phyloP scores from a whole-genome alignment of 345 rosid species.

The Gossypium arboreum region DNA sequence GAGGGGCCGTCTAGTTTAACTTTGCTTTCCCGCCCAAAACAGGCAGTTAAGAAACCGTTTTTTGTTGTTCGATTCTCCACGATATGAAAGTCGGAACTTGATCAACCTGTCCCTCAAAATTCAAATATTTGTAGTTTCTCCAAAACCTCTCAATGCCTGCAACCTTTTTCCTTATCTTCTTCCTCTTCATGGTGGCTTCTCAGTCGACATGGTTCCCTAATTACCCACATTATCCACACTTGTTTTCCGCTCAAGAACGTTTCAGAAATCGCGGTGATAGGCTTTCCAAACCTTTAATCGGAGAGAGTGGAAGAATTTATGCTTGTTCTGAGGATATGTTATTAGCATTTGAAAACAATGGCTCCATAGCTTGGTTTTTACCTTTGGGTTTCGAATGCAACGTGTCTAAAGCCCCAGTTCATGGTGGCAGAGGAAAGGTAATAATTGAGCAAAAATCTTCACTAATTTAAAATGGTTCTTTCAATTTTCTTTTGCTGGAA shows the following conservation, averaged over 20 bases:
- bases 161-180: conserved; percentile 8
- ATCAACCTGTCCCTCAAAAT: neutral
- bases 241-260: conserved; percentile 26
- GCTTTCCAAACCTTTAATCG: conserved; percentile 65
- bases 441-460: neutral
- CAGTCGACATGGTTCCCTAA: neutral
- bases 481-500: neutral
- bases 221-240: neutral
- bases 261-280: conserved; percentile 22
- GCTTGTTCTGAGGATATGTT: conserved; percentile 58
- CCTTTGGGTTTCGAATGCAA: conserved; percentile 62
- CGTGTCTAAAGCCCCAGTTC: conserved; percentile 45
- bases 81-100: neutral
- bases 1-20: too few relatives aligned
- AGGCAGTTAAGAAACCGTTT: conserved; percentile 12
- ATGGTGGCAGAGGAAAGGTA: conserved; percentile 61
- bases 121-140: neutral
- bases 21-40: neutral
- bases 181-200: conserved; percentile 12
- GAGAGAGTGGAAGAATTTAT: conserved; percentile 63
- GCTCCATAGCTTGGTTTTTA: conserved; percentile 71
- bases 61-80: neutral
- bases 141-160: conserved; percentile 12
- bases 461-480: neutral
- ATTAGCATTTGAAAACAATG: conserved; percentile 68